These are phyloP conservation scores for Trichoderma citrinoviride DNA, from an alignment of 2,329 filamentous ascomycete species.

Conservation along the genomic window DNA sequence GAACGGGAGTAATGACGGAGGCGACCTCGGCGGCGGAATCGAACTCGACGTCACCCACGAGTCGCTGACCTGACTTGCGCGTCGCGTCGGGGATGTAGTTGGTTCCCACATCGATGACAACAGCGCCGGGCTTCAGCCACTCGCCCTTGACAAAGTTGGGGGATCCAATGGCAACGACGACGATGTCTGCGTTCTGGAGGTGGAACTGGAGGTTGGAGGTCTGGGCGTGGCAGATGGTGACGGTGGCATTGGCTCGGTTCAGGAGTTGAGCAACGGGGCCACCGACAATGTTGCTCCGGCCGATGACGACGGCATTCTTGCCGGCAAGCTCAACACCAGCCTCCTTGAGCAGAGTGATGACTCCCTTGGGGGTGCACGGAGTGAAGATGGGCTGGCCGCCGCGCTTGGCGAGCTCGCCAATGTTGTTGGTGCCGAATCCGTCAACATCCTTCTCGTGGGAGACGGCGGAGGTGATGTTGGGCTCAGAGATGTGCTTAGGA, in stretches of 20 bases:
- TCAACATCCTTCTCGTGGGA: conserved; percentile 96
- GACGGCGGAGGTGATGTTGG: conserved; percentile 84
- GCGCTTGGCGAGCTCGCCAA: conserved; percentile 94
- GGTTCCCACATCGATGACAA: conserved; percentile 96
- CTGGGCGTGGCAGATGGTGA: conserved; percentile 92
- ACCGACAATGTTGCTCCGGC: conserved; percentile 94
- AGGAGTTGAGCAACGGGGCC: conserved; percentile 95
- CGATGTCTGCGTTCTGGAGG: conserved; percentile 80
- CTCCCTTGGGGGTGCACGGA: conserved; percentile 94
- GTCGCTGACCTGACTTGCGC: conserved; percentile 86
- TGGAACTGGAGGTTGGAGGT: conserved; percentile 71
- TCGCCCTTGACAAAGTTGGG: conserved; percentile 88
- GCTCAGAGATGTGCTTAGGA: conserved; percentile 86
- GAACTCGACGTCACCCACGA: conserved; percentile 94
- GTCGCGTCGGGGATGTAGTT: conserved; percentile 89
- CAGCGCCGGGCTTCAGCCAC: conserved; percentile 90
- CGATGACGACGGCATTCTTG: conserved; percentile 92
- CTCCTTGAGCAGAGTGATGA: conserved; percentile 88
- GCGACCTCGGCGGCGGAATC: conserved; percentile 81
- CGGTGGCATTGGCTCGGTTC: conserved; percentile 93
- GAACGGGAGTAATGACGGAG: conserved; percentile 91
- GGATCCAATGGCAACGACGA: conserved; percentile 88
- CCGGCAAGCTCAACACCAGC: conserved; percentile 79
- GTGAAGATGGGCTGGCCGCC: conserved; percentile 86
- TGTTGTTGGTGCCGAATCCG: conserved; percentile 90